Base-by-base conservation (phyloP, 2,329 filamentous ascomycete genomes). In the Penicillium nordicum region DNA sequence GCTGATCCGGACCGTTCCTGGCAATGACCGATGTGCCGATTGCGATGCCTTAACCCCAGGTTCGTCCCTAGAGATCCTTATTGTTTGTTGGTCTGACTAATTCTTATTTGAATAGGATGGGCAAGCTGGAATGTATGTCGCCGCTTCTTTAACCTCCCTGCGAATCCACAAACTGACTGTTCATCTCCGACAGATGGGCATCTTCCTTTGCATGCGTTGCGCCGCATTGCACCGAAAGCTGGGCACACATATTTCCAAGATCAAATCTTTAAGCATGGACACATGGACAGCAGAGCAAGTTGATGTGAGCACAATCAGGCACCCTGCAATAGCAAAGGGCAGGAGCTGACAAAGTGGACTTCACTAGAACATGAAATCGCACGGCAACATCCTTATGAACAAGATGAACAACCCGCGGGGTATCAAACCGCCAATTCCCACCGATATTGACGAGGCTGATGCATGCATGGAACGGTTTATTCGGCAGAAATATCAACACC, bases 191-290 rank as follows among this genome's bases (percentile, higher is more conserved):
- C 55, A 97, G 90, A 80, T 99, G 76, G 94, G 94, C 58, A 86
- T 97, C 63, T 99, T 99, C 73, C 81, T 99, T 49, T 99, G 94
- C 78, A 95, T 99, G 89, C 90, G 94, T 72, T 99, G 94, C 80
- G 94, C 92, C 52, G 85, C 92, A 53, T 84, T 97, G 69, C 94
- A 99, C 79, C 90, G 94, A 70, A 97, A 97, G 77, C 81, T 99
- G 69, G 94, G 94, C 59, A 97, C 94, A 40, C 94, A 99, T 75
- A 91, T 99, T 61, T 97, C 92, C 64, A 99, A 99, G 75, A 92
- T 99, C 79, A 99, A 99, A 77, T 97, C 92, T 37, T 77, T 99
- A 78, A 97, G 89, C 74, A 97, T 99, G 92, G 94, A 99, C 76
- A 94, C 88, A 65, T 99, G 94, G 94, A 87, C 89, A 47, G 88